phyloP scores from a whole-genome alignment of 352 stramenopile genomes.

The Globisporangium lucens region DNA sequence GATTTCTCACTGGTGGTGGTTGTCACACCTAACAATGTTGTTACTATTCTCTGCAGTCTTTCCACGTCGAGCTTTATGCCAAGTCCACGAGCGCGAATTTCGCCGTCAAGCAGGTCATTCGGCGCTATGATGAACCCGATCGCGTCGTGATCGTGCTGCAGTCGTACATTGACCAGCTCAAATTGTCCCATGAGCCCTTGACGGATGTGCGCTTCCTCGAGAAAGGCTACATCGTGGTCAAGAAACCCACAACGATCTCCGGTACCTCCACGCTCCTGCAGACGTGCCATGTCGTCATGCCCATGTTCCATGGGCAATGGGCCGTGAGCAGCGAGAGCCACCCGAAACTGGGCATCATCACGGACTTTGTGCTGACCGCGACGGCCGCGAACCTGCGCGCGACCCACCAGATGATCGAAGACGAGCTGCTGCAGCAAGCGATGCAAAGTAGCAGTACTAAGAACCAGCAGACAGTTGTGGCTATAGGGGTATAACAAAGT shows the following conservation, averaged over 20 bases:
- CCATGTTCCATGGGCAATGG: slow-evolving; percentile 3
- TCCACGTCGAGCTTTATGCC: slow-evolving; percentile 32
- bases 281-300: slow-evolving; percentile 27
- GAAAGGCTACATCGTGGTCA: slow-evolving; percentile 8
- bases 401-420: slow-evolving; percentile 40
- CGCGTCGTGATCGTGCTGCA: slow-evolving; percentile 10
- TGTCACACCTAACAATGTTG: neutral
- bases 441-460: neutral
- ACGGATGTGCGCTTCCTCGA: slow-evolving; percentile 28
- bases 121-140: slow-evolving; percentile 2
- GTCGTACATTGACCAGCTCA: slow-evolving; percentile 49
- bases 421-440: slow-evolving; percentile 34
- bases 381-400: slow-evolving; percentile 25
- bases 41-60: neutral
- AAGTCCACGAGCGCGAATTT: slow-evolving; percentile 26
- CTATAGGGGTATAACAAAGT: too few species aligned
- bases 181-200: slow-evolving; percentile 42
- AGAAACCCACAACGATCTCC: slow-evolving; percentile 23
- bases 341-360: slow-evolving; percentile 26
- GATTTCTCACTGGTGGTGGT: neutral
- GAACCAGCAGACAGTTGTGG: too few species aligned
- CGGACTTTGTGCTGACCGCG: slow-evolving; percentile 36
- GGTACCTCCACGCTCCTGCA: slow-evolving; percentile 21
- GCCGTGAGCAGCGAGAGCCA: slow-evolving; percentile 4
- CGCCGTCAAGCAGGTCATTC: slow-evolving; percentile 1